A percentile compares a stretch with the other conserved stretches of the same genome.
phyloP scores from a whole-genome alignment of 495 filamentous ascomycete species.

The Hyaloscypha bicolor region DNA sequence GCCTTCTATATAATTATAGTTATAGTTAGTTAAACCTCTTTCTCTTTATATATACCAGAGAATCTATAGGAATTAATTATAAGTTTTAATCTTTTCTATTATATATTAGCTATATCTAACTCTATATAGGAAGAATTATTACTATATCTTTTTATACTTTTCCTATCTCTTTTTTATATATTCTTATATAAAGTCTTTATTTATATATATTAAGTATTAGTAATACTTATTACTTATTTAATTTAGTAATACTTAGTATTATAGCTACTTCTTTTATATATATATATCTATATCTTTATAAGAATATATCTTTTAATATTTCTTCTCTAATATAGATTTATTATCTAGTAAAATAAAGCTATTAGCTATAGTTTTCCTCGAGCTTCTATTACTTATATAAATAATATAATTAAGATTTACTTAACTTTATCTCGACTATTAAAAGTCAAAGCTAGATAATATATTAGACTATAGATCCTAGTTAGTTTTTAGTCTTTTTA shows the following conservation, averaged over 20 bases:
- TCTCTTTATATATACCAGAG: slow-evolving; percentile 16
- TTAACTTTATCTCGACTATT: slow-evolving; percentile 23
- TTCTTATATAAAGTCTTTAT: too few relatives aligned
- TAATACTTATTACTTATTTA: too few relatives aligned
- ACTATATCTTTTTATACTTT: too few relatives aligned
- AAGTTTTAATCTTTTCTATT: slow-evolving; percentile 12
- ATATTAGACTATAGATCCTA: too few relatives aligned
- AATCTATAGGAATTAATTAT: slow-evolving; percentile 28
- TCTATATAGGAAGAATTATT: too few relatives aligned
- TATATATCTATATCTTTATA: slow-evolving; percentile 29
- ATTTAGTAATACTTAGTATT: slow-evolving; percentile 31
- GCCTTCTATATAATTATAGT: slow-evolving; percentile 22
- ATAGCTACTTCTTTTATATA: slow-evolving; percentile 10
- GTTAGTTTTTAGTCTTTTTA: too few relatives aligned
- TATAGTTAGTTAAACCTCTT: slow-evolving; percentile 13
- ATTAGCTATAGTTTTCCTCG: slow-evolving; percentile 22
- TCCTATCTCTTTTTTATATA: too few relatives aligned
- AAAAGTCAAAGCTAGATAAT: too few relatives aligned
- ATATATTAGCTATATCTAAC: too few relatives aligned
- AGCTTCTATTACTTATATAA: slow-evolving; percentile 28
- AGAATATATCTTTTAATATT: slow-evolving; percentile 24
- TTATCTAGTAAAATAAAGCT: slow-evolving; percentile 28
- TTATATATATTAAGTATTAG: too few relatives aligned
- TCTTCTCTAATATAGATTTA: slow-evolving; percentile 19
- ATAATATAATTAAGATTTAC: slow-evolving; percentile 26